Conservation (phyloP, 1,139 yeast genomes). For the Kurtzmaniella quercitrusa region DNA sequence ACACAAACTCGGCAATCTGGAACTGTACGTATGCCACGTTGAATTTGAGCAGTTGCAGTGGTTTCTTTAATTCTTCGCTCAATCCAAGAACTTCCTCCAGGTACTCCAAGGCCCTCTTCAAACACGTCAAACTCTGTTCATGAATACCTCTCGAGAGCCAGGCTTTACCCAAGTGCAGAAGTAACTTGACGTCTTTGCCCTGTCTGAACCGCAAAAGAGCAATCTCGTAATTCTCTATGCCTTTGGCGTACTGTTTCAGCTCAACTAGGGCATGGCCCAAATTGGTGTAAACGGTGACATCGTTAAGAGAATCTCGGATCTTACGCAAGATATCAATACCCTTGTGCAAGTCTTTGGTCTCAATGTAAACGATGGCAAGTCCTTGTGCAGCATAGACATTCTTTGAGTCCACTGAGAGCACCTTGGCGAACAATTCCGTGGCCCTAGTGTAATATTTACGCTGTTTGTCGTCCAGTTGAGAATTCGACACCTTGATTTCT, state of each 20-base stretch:
- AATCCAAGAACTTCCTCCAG: slow-evolving; percentile 50
- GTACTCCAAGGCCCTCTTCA: slow-evolving; percentile 59
- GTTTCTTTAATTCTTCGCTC: slow-evolving; percentile 19
- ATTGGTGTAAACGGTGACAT: slow-evolving; percentile 77
- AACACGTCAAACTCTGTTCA: slow-evolving; percentile 60
- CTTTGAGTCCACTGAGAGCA: slow-evolving; percentile 73
- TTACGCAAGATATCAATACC: slow-evolving; percentile 87
- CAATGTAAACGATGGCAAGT: slow-evolving; percentile 88
- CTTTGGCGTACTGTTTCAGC: slow-evolving; percentile 75
- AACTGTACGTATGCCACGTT: slow-evolving; percentile 83
- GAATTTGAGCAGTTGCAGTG: slow-evolving; percentile 46
- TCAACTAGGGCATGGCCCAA: slow-evolving; percentile 86
- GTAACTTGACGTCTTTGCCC: slow-evolving; percentile 54
- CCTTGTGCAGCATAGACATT: slow-evolving; percentile 98
- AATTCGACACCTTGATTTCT: slow-evolving; percentile 51
- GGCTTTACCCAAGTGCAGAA: slow-evolving; percentile 78
- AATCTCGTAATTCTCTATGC: slow-evolving; percentile 83
- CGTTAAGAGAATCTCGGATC: slow-evolving; percentile 84
- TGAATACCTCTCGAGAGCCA: slow-evolving; percentile 81
- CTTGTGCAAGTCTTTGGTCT: slow-evolving; percentile 67
- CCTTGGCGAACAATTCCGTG: slow-evolving; percentile 85
- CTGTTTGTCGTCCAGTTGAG: slow-evolving; percentile 58
- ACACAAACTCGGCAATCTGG: slow-evolving; percentile 80
- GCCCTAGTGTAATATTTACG: slow-evolving; percentile 83
- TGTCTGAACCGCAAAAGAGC: slow-evolving; percentile 66